A percentile compares a stretch with the other conserved stretches of the same genome.
Conservation (phyloP, 2,329 filamentous ascomycete genomes). For the Dactylellina cionopaga region DNA sequence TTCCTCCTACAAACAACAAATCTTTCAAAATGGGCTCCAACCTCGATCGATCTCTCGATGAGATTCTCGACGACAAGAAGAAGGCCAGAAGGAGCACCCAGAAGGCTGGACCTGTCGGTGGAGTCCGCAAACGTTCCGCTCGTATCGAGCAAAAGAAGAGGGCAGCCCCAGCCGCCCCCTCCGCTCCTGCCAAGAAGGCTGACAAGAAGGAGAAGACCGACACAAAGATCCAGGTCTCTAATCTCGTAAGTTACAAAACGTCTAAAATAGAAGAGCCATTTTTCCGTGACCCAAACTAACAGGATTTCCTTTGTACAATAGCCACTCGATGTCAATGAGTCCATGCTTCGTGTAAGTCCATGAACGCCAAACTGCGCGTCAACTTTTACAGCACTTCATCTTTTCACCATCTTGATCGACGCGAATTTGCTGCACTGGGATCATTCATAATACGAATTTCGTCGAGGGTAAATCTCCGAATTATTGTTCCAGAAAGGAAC, state of each 20-base stretch:
- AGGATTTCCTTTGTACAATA: conserved; percentile 68
- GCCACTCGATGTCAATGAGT: conserved; percentile 96
- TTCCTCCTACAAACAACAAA: not conserved
- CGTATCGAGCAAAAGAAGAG: conserved; percentile 56
- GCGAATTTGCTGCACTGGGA: conserved; percentile 43
- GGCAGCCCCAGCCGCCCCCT: conserved; percentile 61
- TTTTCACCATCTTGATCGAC: conserved; percentile 38
- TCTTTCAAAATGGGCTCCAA: conserved; percentile 81
- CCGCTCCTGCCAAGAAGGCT: conserved; percentile 70
- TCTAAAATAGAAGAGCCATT: not conserved
- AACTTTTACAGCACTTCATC: conserved; percentile 41
- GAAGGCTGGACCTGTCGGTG: conserved; percentile 75
- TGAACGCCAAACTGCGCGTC: conserved; percentile 46
- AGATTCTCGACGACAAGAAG: conserved; percentile 82
- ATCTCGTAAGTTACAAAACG: conserved; percentile 76
- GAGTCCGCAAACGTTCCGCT: conserved; percentile 61
- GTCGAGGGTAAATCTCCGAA: not conserved
- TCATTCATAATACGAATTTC: conserved; percentile 33
- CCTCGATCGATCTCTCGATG: conserved; percentile 95
- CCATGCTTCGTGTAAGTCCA: conserved; percentile 99
- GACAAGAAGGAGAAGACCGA: conserved; percentile 75
- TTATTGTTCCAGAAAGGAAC: not conserved
- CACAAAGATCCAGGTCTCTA: conserved; percentile 98
- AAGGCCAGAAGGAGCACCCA: conserved; percentile 57
- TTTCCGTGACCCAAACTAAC: conserved; percentile 52